phyloP scores from a whole-genome alignment of 495 filamentous ascomycete species.

The Penicillium angulare region DNA sequence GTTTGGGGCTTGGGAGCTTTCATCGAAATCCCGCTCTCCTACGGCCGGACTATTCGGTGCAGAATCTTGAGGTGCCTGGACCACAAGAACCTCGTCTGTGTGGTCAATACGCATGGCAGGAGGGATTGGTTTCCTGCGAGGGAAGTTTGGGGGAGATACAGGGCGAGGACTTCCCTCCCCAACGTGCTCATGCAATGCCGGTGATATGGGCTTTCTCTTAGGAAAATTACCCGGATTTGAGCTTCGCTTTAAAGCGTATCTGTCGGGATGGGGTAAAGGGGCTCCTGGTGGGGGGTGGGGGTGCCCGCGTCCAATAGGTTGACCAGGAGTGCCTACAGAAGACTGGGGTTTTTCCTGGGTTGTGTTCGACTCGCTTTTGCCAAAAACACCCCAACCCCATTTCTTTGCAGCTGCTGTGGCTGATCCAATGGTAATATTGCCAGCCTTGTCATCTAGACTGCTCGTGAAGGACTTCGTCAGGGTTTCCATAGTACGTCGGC shows the following conservation, averaged over 20 bases:
- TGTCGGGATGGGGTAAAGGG: conserved; percentile 72
- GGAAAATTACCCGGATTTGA: conserved; percentile 50
- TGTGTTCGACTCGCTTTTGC: conserved; percentile 46
- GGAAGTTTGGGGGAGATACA: conserved; percentile 14
- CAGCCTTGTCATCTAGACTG: conserved; percentile 32
- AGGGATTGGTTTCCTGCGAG: conserved; percentile 32
- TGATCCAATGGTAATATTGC: conserved; percentile 60
- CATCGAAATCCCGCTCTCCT: conserved; percentile 25
- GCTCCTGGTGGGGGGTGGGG: conserved; percentile 53
- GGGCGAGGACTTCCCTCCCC: conserved; percentile 24
- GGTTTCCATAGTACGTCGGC: conserved; percentile 42
- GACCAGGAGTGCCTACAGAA: conserved; percentile 53
- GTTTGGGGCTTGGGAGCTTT: background rate
- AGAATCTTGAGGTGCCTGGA: conserved; percentile 52
- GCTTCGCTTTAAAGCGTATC: conserved; percentile 56
- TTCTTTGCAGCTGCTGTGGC: conserved; percentile 78
- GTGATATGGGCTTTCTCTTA: conserved; percentile 58
- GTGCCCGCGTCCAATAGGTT: conserved; percentile 70
- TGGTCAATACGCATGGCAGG: conserved; percentile 13
- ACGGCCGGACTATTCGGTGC: conserved; percentile 46
- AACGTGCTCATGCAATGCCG: conserved; percentile 32
- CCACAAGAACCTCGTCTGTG: conserved; percentile 47
- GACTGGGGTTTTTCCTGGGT: conserved; percentile 32
- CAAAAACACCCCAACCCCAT: conserved; percentile 76
- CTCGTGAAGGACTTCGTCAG: conserved; percentile 35